Percentiles rank a stretch among this genome's conserved stretches.
Conservation (phyloP, 2,329 filamentous ascomycete genomes). For the Neopestalotiopsis rosae region DNA sequence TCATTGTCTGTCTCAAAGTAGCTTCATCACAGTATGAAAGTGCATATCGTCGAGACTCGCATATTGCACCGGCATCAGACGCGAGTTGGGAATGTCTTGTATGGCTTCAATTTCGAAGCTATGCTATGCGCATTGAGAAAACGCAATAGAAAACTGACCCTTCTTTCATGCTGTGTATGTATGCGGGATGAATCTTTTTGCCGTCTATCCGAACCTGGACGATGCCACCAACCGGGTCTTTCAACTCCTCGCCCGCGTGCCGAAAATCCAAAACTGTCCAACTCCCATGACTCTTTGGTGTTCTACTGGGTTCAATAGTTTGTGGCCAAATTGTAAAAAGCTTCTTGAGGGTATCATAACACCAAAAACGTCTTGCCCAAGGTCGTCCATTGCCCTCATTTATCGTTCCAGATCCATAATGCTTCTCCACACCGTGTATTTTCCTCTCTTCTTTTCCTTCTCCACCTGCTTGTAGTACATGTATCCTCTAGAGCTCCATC, state of each 20-base stretch:
- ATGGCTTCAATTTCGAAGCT: neutral
- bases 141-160: neutral
- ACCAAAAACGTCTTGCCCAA: slow-evolving; percentile 10
- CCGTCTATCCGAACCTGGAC: neutral
- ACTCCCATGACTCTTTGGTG: neutral
- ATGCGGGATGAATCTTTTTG: neutral
- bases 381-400: neutral
- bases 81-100: neutral
- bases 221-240: neutral
- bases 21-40: neutral
- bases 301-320: slow-evolving; percentile 1
- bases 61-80: neutral
- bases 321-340: slow-evolving; percentile 14
- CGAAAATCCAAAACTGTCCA: neutral
- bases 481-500: slow-evolving; percentile 25
- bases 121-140: neutral
- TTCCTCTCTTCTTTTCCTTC: neutral
- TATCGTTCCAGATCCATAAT: neutral
- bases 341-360: slow-evolving; percentile 17
- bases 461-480: neutral
- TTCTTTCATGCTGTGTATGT: neutral
- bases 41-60: neutral
- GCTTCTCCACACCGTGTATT: neutral
- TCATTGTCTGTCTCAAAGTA: neutral
- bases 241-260: neutral